A percentile compares a stretch with the other conserved stretches of the same genome.
These are phyloP conservation scores for Phycomyces blakesleeanus DNA, from an alignment of 192 early-diverging fungal genomes.

Conservation along the genomic window DNA sequence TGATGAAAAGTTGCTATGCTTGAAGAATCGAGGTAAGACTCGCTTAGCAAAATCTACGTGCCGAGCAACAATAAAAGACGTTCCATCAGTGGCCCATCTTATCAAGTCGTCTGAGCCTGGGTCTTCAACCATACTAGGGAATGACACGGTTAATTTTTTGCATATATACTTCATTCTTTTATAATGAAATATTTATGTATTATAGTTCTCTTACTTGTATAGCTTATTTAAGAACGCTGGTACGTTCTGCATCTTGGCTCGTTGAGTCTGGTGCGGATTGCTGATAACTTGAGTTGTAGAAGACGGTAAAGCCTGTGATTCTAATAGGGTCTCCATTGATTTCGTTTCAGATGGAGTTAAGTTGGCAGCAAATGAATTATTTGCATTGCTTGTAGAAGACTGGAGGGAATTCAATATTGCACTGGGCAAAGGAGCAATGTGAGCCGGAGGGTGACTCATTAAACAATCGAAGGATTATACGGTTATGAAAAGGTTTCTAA, in stretches of 20 bases:
- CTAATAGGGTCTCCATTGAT: neutral
- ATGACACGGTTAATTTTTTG: neutral
- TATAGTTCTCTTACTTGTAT: slow-evolving; percentile 57
- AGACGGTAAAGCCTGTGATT: neutral
- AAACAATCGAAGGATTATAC: neutral
- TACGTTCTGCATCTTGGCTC: slow-evolving; percentile 42
- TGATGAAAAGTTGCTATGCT: slow-evolving; percentile 87
- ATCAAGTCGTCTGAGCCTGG: slow-evolving; percentile 77
- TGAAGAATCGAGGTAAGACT: slow-evolving; percentile 85
- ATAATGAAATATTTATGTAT: neutral
- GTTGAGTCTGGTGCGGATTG: neutral
- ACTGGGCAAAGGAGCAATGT: neutral
- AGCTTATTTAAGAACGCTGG: slow-evolving; percentile 92
- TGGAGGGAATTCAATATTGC: neutral
- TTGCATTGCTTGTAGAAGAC: neutral
- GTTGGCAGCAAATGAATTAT: neutral
- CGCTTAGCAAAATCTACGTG: slow-evolving; percentile 32
- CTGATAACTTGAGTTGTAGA: neutral
- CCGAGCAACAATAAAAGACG: slow-evolving; percentile 72
- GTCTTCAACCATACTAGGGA: slow-evolving; percentile 86
- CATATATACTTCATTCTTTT: neutral
- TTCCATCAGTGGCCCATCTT: slow-evolving; percentile 84
- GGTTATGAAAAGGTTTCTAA: too few species aligned
- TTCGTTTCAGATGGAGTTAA: neutral
- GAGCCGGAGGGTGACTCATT: slow-evolving; percentile 9